These are phyloP conservation scores for Cucumis hystrix DNA, from an alignment of 306 rosid species.

Conservation along the genomic window DNA sequence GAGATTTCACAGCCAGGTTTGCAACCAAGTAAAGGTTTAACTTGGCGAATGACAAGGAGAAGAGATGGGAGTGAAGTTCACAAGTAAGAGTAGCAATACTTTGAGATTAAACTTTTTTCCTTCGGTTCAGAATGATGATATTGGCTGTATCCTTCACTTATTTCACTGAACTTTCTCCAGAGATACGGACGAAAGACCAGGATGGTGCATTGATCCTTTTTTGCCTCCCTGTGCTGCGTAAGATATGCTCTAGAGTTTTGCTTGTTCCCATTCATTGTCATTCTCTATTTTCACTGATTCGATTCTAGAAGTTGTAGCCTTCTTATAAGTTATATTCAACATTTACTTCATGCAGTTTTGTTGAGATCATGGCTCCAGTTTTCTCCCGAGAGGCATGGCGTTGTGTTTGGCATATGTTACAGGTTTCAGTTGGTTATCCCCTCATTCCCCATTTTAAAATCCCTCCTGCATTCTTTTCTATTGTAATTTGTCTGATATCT, in stretches of 20 bases:
- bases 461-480: not conserved
- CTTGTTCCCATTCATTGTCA: not conserved
- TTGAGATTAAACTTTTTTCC: not conserved
- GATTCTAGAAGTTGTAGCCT: not conserved
- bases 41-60: constrained; percentile 98
- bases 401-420: constrained; percentile 96
- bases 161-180: constrained; percentile 23
- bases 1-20: constrained; percentile 98
- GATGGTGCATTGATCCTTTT: constrained; percentile 91
- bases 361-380: constrained; percentile 98
- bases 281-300: not conserved
- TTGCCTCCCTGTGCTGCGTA: constrained; percentile 99
- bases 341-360: constrained; percentile 67
- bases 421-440: constrained; percentile 26
- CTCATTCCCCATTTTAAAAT: not conserved
- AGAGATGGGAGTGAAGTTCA: constrained; percentile 89
- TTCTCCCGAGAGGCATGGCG: constrained; percentile 98
- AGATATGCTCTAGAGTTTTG: constrained; percentile 9
- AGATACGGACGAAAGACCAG: constrained; percentile 73
- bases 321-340: not conserved
- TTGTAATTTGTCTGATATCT: not conserved
- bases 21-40: constrained; percentile 75
- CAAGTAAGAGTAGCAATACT: constrained; percentile 45
- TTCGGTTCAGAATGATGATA: not conserved
- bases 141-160: not conserved